Conservation (phyloP, 805 yeast species). For the Debaryomyces hansenii region DNA sequence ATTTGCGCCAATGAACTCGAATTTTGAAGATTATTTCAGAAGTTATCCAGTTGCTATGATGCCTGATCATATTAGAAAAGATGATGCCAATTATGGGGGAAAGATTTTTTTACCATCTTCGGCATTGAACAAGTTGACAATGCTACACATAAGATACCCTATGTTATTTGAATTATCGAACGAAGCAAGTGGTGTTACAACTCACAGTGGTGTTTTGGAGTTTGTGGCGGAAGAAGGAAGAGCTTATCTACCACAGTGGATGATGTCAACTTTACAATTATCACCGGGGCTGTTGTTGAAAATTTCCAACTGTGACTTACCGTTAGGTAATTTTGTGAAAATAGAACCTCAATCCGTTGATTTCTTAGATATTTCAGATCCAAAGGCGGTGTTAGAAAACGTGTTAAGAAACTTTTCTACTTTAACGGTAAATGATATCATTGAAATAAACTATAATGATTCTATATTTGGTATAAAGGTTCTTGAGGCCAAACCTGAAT, state of each 20-base stretch:
- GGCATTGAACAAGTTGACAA: conserved; percentile 82
- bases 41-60: conserved; percentile 91
- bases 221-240: conserved; percentile 98
- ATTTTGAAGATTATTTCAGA: conserved; percentile 84
- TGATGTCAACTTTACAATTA: conserved; percentile 74
- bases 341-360: conserved; percentile 94
- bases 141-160: conserved; percentile 91
- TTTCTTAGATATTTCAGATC: conserved; percentile 90
- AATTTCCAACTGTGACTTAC: conserved; percentile 74
- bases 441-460: conserved; percentile 83
- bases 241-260: conserved; percentile 94
- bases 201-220: conserved; percentile 94
- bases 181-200: conserved; percentile 56
- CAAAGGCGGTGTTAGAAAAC: conserved; percentile 93
- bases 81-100: conserved; percentile 89
- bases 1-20: conserved; percentile 31
- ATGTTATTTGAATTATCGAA: conserved; percentile 85
- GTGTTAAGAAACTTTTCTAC: conserved; percentile 89
- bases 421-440: conserved; percentile 76
- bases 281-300: conserved; percentile 81
- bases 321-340: conserved; percentile 85
- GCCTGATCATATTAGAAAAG: conserved; percentile 72
- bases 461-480: conserved; percentile 77
- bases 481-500: conserved; percentile 82
- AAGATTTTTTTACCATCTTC: conserved; percentile 94